Conservation (phyloP, 495 filamentous ascomycete genomes). For the Penicillium canescens region DNA sequence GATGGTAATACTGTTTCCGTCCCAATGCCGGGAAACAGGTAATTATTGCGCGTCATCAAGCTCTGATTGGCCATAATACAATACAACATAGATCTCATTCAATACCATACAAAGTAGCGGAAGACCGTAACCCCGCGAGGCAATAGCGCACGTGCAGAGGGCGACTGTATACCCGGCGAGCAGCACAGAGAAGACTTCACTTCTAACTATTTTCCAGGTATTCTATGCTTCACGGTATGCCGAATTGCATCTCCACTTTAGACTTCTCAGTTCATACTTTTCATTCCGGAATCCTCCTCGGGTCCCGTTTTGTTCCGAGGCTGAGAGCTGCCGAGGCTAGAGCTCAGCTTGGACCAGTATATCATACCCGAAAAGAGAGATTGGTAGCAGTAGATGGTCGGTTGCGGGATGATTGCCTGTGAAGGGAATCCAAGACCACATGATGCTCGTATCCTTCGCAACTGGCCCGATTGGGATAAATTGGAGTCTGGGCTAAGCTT, state of each 20-base stretch:
- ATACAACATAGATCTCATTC: conserved; percentile 9
- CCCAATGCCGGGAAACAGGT: neutral
- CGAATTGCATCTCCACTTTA: too few species aligned
- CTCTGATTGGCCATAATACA: conserved; percentile 11
- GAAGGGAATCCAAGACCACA: conserved; percentile 16
- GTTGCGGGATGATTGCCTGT: conserved; percentile 5
- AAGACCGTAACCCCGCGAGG: conserved; percentile 11
- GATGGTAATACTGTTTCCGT: neutral
- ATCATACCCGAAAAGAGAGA: neutral
- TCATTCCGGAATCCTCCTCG: conserved; percentile 8
- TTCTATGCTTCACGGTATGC: too few species aligned
- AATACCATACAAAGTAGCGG: neutral
- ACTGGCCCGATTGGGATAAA: conserved; percentile 23
- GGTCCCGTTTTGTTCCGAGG: conserved; percentile 29
- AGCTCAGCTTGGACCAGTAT: conserved; percentile 5
- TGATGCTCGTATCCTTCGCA: conserved; percentile 21
- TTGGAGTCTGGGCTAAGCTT: conserved; percentile 13
- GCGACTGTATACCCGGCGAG: neutral
- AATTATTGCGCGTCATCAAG: neutral
- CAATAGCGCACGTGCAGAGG: conserved; percentile 24
- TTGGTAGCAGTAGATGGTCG: neutral
- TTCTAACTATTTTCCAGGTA: too few species aligned
- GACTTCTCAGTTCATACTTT: neutral
- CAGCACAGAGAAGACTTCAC: too few species aligned
- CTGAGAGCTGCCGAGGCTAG: conserved; percentile 15